These are phyloP conservation scores for Didymella pomorum DNA, from an alignment of 2,329 filamentous ascomycete genomes.

Conservation along the genomic window DNA sequence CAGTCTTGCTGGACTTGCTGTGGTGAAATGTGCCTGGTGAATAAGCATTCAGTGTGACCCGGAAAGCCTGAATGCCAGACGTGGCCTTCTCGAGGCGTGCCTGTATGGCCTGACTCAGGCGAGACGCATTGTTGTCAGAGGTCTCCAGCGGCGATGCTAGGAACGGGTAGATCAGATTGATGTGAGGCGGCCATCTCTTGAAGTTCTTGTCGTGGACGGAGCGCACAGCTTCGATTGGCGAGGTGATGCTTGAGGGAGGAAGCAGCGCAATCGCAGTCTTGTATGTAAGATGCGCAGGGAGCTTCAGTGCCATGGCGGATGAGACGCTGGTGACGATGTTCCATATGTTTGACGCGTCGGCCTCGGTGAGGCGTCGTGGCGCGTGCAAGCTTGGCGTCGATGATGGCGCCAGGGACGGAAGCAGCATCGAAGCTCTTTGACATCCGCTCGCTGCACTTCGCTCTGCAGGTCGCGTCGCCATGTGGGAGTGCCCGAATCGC, in stretches of 20 bases:
- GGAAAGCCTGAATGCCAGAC: constrained; percentile 27
- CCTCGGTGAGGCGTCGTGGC: constrained; percentile 21
- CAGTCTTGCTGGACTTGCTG: constrained; percentile 31
- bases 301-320: constrained; percentile 21
- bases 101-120: constrained; percentile 31
- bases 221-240: constrained; percentile 39
- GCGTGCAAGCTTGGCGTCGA: constrained; percentile 30
- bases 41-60: constrained; percentile 32
- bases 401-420: constrained; percentile 18
- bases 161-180: constrained; percentile 45
- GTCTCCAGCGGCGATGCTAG: constrained; percentile 31
- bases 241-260: constrained; percentile 30
- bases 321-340: not conserved
- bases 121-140: constrained; percentile 8
- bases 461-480: constrained; percentile 39
- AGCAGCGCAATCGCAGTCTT: constrained; percentile 40
- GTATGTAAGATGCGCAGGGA: constrained; percentile 37
- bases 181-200: constrained; percentile 42
- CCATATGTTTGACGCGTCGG: constrained; percentile 5
- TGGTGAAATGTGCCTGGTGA: constrained; percentile 30
- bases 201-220: constrained; percentile 37
- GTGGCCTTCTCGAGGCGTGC: constrained; percentile 32
- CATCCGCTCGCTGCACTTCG: constrained; percentile 28
- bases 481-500: constrained; percentile 39
- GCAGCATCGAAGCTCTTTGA: constrained; percentile 18